phyloP scores from a whole-genome alignment of 75 land plant genomes.

The Selaginella moellendorffii region DNA sequence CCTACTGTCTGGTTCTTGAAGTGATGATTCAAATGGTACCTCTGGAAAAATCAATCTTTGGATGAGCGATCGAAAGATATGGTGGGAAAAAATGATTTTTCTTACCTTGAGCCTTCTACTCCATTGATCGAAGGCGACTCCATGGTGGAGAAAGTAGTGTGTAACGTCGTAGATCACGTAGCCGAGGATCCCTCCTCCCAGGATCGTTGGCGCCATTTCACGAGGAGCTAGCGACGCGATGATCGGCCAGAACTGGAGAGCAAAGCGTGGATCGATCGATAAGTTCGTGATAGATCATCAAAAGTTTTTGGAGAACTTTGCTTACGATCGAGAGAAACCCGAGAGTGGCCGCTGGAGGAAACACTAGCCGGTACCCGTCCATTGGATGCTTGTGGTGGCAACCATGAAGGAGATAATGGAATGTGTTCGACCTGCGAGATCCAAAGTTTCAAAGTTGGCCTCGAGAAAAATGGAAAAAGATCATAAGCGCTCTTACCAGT shows the following conservation, averaged over 20 bases:
- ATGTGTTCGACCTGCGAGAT: slow-evolving; percentile 72
- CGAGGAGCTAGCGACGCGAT: slow-evolving; percentile 31
- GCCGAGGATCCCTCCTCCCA: slow-evolving; percentile 79
- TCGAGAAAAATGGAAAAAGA: too few species aligned
- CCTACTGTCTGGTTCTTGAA: slow-evolving; percentile 58
- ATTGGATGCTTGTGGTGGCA: slow-evolving; percentile 99
- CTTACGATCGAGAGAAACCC: slow-evolving; percentile 52
- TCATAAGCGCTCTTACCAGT: slow-evolving; percentile 72
- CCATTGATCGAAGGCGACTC: slow-evolving; percentile 36
- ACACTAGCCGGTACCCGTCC: slow-evolving; percentile 90
- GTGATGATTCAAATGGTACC: slow-evolving; percentile 92
- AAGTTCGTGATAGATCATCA: too few species aligned
- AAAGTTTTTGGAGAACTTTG: too few species aligned
- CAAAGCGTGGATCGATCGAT: too few species aligned
- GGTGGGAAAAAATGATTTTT: neutral
- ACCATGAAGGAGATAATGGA: slow-evolving; percentile 94
- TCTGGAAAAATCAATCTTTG: slow-evolving; percentile 29
- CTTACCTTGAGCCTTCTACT: slow-evolving; percentile 54
- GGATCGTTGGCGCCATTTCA: slow-evolving; percentile 42
- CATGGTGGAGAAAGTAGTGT: slow-evolving; percentile 94
- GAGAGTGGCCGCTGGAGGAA: slow-evolving; percentile 91
- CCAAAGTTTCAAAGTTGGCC: too few species aligned
- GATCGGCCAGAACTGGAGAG: slow-evolving; percentile 52
- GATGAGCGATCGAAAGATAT: neutral
- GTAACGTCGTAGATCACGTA: slow-evolving; percentile 85